Evolutionary conservation across 768 basidiomycete genomes (phyloP).

Genomic region (Termitomyces sp.): DNA sequence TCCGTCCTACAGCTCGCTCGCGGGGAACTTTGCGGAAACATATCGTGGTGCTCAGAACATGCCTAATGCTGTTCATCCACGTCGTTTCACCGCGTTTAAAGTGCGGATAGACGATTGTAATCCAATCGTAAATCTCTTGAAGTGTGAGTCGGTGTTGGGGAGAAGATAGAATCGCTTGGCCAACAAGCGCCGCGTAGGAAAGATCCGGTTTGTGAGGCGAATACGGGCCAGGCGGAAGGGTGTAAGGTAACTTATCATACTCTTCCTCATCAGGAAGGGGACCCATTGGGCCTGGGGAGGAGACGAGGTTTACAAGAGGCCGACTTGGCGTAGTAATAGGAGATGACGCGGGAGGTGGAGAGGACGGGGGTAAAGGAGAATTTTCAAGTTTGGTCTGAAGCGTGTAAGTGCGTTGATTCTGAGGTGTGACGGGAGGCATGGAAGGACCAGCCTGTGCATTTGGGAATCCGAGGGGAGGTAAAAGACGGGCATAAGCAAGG

Average conservation of each 20-base stretch:
- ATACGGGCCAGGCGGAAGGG: slow-evolving; percentile 82
- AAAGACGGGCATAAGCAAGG: slow-evolving; percentile 22
- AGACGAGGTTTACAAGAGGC: slow-evolving; percentile 67
- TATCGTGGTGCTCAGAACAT: slow-evolving; percentile 89
- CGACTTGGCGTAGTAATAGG: slow-evolving; percentile 62
- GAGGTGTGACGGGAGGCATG: slow-evolving; percentile 47
- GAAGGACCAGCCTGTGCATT: slow-evolving; percentile 29
- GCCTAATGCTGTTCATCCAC: slow-evolving; percentile 99
- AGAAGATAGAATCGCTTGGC: slow-evolving; percentile 89
- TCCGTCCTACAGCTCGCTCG: slow-evolving; percentile 74
- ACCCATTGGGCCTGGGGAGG: slow-evolving; percentile 79
- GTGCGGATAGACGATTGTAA: slow-evolving; percentile 89
- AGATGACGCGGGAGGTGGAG: slow-evolving; percentile 51
- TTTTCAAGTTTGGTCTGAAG: slow-evolving; percentile 28
- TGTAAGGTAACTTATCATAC: slow-evolving; percentile 66
- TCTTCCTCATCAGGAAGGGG: slow-evolving; percentile 61
- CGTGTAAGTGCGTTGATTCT: slow-evolving; percentile 34
- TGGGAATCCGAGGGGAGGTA: slow-evolving; percentile 27
- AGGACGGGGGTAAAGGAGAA: slow-evolving; percentile 58
- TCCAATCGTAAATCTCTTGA: slow-evolving; percentile 96
- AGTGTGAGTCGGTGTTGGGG: slow-evolving; percentile 81
- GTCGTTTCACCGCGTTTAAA: slow-evolving; percentile 92
- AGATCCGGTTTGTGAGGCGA: slow-evolving; percentile 75
- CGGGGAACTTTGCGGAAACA: slow-evolving; percentile 85
- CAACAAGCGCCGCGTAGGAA: slow-evolving; percentile 94